Conservation (phyloP, 225 moss, liverwort and hornwort species). For the Bryoerythrophyllum caledonicum region DNA sequence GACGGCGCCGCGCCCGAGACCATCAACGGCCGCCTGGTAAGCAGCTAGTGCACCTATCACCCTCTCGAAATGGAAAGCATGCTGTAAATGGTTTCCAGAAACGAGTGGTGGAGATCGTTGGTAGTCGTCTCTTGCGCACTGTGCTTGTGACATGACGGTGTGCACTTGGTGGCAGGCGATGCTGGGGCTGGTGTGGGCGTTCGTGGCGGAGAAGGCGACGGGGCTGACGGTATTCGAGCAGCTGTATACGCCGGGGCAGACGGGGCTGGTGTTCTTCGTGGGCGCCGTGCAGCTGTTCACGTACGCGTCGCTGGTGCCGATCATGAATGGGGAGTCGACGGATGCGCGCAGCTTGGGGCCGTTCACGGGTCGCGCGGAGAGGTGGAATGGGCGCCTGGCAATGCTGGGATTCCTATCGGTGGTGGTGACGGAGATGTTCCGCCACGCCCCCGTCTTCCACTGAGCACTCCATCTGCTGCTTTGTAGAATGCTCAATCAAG, state of each 20-base stretch:
- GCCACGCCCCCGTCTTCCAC: no score
- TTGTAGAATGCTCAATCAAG: no score
- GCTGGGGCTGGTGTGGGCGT: constrained; percentile 20
- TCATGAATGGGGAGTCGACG: no score
- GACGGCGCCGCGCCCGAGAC: constrained; percentile 33
- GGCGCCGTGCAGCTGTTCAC: constrained; percentile 16
- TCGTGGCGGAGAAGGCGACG: constrained; percentile 25
- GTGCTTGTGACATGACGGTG: no score
- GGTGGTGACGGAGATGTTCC: no score
- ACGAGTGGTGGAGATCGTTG: background rate
- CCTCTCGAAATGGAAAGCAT: background rate
- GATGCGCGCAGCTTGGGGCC: no score
- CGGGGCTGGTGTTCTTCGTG: constrained; percentile 28
- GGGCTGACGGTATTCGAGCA: constrained; percentile 30
- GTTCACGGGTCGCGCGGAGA: no score
- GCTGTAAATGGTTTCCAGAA: no score
- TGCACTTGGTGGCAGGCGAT: constrained; percentile 17
- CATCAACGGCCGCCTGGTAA: constrained; percentile 30
- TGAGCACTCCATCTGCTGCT: no score
- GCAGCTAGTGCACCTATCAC: background rate
- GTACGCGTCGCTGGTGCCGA: no score
- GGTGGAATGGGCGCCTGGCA: no score
- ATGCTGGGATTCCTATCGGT: no score
- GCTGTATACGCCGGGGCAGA: constrained; percentile 27
- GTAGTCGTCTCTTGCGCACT: background rate